Evolutionary conservation across 1,284 basidiomycete genomes (phyloP).

Genomic region (Leccinum cinnamomeum): DNA sequence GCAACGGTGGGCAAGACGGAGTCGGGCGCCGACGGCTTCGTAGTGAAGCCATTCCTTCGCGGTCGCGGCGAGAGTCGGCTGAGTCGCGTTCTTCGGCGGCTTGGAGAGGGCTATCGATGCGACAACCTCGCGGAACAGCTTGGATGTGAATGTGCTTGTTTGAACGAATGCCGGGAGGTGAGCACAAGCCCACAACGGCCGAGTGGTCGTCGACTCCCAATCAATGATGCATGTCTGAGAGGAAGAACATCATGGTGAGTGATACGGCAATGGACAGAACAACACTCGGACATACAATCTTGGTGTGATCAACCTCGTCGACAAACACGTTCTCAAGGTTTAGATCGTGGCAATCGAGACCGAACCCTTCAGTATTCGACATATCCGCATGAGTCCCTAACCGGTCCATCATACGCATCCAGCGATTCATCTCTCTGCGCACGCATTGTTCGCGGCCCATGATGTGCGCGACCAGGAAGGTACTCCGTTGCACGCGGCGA

Average conservation of each 20-base stretch:
- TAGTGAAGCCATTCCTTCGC: slow-evolving; percentile 70
- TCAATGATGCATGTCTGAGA: slow-evolving; percentile 79
- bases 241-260: background rate
- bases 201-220: slow-evolving; percentile 81
- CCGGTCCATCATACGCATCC: slow-evolving; percentile 63
- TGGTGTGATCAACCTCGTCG: slow-evolving; percentile 56
- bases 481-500: no score
- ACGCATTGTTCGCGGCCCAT: slow-evolving; percentile 60
- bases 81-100: slow-evolving; percentile 19
- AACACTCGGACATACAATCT: slow-evolving; percentile 55
- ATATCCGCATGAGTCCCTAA: slow-evolving; percentile 37
- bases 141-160: slow-evolving; percentile 67
- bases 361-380: slow-evolving; percentile 53
- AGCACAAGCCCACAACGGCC: slow-evolving; percentile 78
- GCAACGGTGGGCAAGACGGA: slow-evolving; percentile 73
- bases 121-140: slow-evolving; percentile 66
- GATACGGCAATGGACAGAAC: background rate
- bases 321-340: slow-evolving; percentile 82
- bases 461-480: slow-evolving; percentile 72
- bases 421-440: slow-evolving; percentile 65
- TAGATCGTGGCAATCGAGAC: slow-evolving; percentile 75
- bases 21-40: slow-evolving; percentile 60
- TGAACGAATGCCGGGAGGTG: slow-evolving; percentile 78
- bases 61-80: slow-evolving; percentile 37
- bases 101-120: slow-evolving; percentile 35